These are phyloP conservation scores for Fusarium falciforme DNA, from an alignment of 2,329 filamentous ascomycete genomes.

Conservation along the genomic window DNA sequence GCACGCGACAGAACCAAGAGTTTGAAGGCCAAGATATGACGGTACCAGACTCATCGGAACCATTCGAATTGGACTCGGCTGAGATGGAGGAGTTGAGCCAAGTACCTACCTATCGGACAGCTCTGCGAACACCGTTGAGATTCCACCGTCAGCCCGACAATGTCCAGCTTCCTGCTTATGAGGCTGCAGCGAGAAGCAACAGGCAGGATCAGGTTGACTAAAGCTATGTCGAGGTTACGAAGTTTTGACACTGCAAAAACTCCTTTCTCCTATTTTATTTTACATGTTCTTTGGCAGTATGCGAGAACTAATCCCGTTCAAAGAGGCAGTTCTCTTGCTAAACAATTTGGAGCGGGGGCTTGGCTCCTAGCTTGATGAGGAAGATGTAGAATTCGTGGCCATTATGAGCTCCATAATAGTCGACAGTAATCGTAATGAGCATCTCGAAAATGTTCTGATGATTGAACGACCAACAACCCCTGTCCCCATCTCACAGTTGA, in stretches of 20 bases:
- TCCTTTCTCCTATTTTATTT: no score
- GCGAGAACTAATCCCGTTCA: no score
- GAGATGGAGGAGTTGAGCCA: not conserved
- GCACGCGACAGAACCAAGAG: not conserved
- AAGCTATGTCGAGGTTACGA: not conserved
- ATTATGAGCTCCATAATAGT: not conserved
- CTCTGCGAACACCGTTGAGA: not conserved
- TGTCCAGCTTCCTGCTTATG: not conserved
- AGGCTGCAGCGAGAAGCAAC: not conserved
- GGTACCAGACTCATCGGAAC: not conserved
- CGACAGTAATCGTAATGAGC: not conserved
- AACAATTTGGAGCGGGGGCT: not conserved
- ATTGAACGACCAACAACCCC: not conserved
- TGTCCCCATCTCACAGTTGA: not conserved
- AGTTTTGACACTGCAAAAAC: no score
- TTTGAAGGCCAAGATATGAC: not conserved
- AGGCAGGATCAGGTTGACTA: not conserved
- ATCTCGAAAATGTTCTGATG: not conserved
- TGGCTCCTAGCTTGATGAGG: not conserved
- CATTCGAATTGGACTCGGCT: not conserved
- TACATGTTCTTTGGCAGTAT: no score
- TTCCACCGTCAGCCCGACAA: not conserved
- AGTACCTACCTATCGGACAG: not conserved
- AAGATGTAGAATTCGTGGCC: not conserved
- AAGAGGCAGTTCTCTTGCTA: no score